Base-by-base conservation (phyloP, 257 asterid genomes). In the Solanum arcanum region DNA sequence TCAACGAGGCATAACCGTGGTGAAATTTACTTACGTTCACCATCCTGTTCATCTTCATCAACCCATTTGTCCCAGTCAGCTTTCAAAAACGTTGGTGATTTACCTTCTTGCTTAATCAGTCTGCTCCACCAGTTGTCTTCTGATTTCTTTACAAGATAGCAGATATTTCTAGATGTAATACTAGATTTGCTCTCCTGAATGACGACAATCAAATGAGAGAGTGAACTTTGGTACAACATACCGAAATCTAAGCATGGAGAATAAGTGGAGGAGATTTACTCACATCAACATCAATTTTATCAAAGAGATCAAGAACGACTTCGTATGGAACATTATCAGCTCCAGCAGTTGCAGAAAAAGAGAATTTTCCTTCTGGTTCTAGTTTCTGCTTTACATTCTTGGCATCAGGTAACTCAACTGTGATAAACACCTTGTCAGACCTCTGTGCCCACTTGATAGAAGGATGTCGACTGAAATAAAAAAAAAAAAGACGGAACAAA, bases 51-150 rank as follows among this genome's bases (percentile, higher is more conserved):
- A 73, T 95, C 96, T 89, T 95, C 95, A 88, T 95, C 98, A 10
- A 93, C 93, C 98, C 98, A 95, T 87, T 94, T 95, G 86, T 94
- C 95, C 98, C 98, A 95, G 91, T 95, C 98, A 39, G 92, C 96
- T 92, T 94, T 95, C 91, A 95, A 25, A 84, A 91, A 95, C 44
- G 89, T 84, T 1, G 97, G 98, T 20, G 95, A 85, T 73, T 89
- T 94, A 73, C 94, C 97, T 42, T 89, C 95, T 83, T 92, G 92
- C 87, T 92, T 92, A 66, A 94, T 66, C 46, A 94, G 92, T 88
- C 95, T 94, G 78, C 89, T 89, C 98, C 98, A 94, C 97, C 98
- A 95, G 82, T 94, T 92, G 68, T 87, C 93, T 90, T 94, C 98
- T 14, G 94, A 92, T 87, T 95, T 95, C 95, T 94, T 90, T 89